A percentile compares a stretch with the other conserved stretches of the same genome.
phyloP scores from a whole-genome alignment of 495 filamentous ascomycete genomes.

The Hyaloscypha variabilis region DNA sequence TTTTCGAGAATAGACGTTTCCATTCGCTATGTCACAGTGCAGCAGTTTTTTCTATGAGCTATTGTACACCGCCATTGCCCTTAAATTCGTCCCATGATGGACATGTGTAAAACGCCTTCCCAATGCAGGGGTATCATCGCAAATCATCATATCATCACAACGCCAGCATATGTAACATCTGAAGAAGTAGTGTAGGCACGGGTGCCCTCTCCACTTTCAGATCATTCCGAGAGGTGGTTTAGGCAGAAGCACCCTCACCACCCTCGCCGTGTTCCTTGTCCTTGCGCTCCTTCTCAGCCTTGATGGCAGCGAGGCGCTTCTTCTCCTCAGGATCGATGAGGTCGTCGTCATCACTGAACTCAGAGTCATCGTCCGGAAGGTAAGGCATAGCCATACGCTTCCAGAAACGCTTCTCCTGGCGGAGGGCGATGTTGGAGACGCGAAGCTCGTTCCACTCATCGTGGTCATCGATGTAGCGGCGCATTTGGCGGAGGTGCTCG shows the following conservation, averaged over 20 bases:
- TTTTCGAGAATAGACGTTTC: too few relatives aligned
- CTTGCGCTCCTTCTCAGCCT: slow-evolving; percentile 24
- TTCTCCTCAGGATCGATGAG: slow-evolving; percentile 56
- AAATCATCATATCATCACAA: neutral
- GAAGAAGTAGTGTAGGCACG: slow-evolving; percentile 4
- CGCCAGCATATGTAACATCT: neutral
- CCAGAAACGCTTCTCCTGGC: slow-evolving; percentile 56
- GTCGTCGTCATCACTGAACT: slow-evolving; percentile 59
- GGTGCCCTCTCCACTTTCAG: slow-evolving; percentile 8
- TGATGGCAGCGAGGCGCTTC: slow-evolving; percentile 28
- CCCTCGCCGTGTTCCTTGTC: slow-evolving; percentile 20
- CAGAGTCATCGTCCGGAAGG: slow-evolving; percentile 48
- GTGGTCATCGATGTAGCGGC: slow-evolving; percentile 49
- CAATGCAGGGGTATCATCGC: neutral
- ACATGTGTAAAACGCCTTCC: neutral
- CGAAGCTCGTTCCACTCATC: slow-evolving; percentile 46
- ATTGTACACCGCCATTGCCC: too few relatives aligned
- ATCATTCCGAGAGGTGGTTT: neutral
- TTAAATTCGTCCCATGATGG: too few relatives aligned
- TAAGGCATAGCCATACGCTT: slow-evolving; percentile 57
- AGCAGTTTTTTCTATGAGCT: too few relatives aligned
- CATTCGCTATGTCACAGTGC: too few relatives aligned
- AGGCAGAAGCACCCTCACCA: slow-evolving; percentile 11
- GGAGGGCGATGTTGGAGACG: slow-evolving; percentile 42
- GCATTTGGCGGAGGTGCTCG: slow-evolving; percentile 49